phyloP scores from a whole-genome alignment of 169 alveolate genomes.

The Cryptosporidium felis region DNA sequence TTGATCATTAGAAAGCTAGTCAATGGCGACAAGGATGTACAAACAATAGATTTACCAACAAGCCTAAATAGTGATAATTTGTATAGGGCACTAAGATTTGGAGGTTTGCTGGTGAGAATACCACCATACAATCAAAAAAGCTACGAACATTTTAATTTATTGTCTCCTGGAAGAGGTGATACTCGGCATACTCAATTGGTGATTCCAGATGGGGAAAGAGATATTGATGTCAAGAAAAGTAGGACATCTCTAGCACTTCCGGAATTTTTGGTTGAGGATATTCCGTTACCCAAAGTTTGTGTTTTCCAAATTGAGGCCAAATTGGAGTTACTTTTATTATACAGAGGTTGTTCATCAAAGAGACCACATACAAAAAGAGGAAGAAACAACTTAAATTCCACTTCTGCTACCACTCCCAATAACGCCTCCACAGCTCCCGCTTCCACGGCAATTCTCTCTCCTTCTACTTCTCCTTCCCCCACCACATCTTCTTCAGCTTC shows the following conservation, averaged over 20 bases:
- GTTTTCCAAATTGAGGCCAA: slow-evolving; percentile 69
- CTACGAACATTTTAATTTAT: slow-evolving; percentile 58
- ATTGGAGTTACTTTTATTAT: slow-evolving; percentile 51
- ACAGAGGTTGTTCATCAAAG: slow-evolving; percentile 70
- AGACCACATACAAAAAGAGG: slow-evolving; percentile 71
- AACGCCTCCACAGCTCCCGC: too few species aligned
- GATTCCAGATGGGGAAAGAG: slow-evolving; percentile 72
- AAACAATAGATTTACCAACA: slow-evolving; percentile 67
- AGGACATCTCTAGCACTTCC: slow-evolving; percentile 69
- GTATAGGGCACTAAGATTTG: slow-evolving; percentile 65
- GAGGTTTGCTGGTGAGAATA: slow-evolving; percentile 58
- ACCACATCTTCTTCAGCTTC: too few species aligned
- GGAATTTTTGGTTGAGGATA: slow-evolving; percentile 61
- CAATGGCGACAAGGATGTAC: slow-evolving; percentile 68
- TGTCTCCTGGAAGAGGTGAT: slow-evolving; percentile 73
- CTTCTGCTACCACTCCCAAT: too few species aligned
- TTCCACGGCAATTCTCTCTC: too few species aligned
- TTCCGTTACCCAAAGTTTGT: slow-evolving; percentile 66
- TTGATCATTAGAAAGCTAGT: slow-evolving; percentile 53
- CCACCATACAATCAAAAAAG: slow-evolving; percentile 71
- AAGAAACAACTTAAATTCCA: too few species aligned
- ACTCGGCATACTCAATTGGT: slow-evolving; percentile 69
- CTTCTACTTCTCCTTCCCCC: too few species aligned
- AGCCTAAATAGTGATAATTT: slow-evolving; percentile 68
- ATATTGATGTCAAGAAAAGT: slow-evolving; percentile 69